Conservation (phyloP, 352 stramenopile species). For the Pythium pectinolyticum region DNA sequence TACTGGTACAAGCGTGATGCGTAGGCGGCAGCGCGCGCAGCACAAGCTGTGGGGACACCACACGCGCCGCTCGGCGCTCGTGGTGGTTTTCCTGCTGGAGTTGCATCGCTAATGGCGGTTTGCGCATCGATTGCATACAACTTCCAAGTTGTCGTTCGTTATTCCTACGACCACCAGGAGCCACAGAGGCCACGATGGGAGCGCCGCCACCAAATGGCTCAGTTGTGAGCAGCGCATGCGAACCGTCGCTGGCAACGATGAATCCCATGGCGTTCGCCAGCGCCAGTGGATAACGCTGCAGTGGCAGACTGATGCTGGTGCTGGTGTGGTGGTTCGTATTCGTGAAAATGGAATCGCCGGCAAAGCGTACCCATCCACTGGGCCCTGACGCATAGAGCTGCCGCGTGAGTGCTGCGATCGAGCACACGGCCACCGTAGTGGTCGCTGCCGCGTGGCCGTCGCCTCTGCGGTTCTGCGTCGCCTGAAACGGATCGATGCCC, state of each 20-base stretch:
- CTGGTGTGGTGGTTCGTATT: background rate
- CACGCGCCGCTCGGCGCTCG: no score
- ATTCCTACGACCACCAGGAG: no score
- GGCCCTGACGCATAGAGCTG: conserved; percentile 32
- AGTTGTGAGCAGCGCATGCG: background rate
- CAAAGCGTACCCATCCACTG: conserved; percentile 25
- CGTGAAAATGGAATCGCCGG: conserved; percentile 27
- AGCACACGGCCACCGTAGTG: conserved; percentile 25
- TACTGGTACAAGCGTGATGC: no score
- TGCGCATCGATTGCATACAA: background rate
- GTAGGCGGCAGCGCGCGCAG: no score
- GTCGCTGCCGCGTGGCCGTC: conserved; percentile 8
- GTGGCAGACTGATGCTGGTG: no score
- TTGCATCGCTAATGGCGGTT: no score
- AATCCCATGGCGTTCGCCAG: background rate
- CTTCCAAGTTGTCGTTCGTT: no score
- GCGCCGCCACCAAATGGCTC: no score
- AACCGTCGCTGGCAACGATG: background rate
- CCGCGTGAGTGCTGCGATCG: conserved; percentile 26
- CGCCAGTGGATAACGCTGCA: background rate
- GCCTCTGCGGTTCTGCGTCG: conserved; percentile 3
- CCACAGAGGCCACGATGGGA: no score
- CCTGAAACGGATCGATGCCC: conserved; percentile 36
- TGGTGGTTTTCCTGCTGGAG: no score
- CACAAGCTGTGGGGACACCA: no score